Evolutionary conservation across 345 rosid species (phyloP).

Genomic region (Citrus unshiu): DNA sequence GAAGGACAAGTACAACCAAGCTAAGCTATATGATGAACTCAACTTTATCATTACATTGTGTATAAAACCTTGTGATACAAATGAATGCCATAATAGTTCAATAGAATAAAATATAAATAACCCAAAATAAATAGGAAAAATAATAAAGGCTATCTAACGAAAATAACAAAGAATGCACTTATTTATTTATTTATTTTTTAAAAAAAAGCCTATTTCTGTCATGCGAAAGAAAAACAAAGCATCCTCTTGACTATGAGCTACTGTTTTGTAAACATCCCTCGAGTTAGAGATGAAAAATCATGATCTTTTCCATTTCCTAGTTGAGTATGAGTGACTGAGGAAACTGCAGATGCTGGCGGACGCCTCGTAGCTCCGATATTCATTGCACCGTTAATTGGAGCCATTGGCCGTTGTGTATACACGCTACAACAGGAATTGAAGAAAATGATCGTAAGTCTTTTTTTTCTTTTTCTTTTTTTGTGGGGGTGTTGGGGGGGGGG

Average conservation of each 20-base stretch:
- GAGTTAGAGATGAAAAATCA: constrained; percentile 46
- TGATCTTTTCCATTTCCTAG: constrained; percentile 38
- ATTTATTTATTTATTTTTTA: too few species aligned
- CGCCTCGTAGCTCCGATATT: constrained; percentile 16
- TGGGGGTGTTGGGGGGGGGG: too few species aligned
- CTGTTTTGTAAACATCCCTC: constrained; percentile 39
- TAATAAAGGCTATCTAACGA: neutral
- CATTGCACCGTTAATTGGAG: constrained; percentile 24
- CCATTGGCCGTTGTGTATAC: constrained; percentile 18
- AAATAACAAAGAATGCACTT: neutral
- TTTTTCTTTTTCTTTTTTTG: neutral
- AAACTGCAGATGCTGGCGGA: constrained; percentile 15
- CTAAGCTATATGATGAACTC: neutral
- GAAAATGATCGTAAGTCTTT: neutral
- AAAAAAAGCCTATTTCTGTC: neutral
- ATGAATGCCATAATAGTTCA: neutral
- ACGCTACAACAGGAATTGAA: constrained; percentile 24
- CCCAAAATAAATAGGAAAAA: neutral
- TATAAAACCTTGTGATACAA: neutral
- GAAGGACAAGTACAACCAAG: neutral
- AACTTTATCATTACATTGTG: constrained; percentile 12
- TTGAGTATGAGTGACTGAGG: constrained; percentile 25
- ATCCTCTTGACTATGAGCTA: neutral
- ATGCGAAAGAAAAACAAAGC: neutral
- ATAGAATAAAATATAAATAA: too few species aligned